These are phyloP conservation scores for Saccharum spontaneum DNA, from an alignment of 176 grass and related monocot species.

Conservation along the genomic window DNA sequence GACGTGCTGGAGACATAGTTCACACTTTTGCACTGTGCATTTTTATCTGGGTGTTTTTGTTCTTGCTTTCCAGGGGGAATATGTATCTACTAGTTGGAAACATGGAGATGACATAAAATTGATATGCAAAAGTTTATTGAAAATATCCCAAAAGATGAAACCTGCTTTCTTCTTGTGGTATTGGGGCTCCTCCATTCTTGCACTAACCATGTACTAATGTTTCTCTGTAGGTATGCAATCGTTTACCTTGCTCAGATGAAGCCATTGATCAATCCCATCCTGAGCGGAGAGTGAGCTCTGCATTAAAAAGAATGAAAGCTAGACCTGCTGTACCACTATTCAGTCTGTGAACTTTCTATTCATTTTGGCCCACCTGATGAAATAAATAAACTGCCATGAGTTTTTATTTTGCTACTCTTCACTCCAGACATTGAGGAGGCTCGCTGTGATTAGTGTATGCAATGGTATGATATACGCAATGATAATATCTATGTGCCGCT, in stretches of 20 bases:
- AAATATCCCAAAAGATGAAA: not conserved
- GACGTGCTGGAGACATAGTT: not conserved
- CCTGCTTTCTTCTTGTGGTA: not conserved
- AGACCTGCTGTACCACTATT: conserved; percentile 33
- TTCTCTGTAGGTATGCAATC: conserved; percentile 80
- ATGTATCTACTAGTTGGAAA: not conserved
- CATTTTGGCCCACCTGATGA: conserved; percentile 28
- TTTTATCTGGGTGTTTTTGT: not conserved
- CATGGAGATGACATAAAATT: not conserved
- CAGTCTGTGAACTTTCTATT: conserved; percentile 42
- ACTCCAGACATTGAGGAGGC: conserved; percentile 11
- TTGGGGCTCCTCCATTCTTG: not conserved
- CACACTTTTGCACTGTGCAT: not conserved
- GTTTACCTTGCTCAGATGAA: conserved; percentile 96
- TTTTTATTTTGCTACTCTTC: conserved; percentile 36
- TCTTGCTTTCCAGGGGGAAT: not conserved
- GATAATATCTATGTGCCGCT: not conserved
- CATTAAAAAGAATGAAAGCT: not conserved
- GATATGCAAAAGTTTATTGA: too few relatives aligned
- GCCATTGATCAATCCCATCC: conserved; percentile 90
- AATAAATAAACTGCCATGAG: conserved; percentile 43
- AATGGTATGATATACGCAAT: conserved; percentile 50
- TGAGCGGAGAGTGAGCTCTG: conserved; percentile 74
- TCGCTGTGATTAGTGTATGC: conserved; percentile 55
- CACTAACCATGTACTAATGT: not conserved